Conservation (phyloP, 495 filamentous ascomycete genomes). For the Rhypophila decipiens region DNA sequence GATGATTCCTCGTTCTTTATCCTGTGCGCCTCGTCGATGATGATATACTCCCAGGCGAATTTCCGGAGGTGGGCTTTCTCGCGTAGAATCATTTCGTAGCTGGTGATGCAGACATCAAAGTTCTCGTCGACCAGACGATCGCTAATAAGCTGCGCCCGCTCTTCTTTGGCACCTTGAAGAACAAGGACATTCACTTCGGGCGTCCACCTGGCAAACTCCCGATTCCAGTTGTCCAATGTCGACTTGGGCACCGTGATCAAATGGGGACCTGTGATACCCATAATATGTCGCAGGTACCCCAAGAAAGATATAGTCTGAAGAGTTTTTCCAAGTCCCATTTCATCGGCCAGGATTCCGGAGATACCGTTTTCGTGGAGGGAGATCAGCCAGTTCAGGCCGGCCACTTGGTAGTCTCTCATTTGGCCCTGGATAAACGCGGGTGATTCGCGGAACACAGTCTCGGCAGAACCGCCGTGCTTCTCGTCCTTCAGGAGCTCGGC, state of each 20-base stretch:
- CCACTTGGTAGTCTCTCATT: conserved; percentile 95
- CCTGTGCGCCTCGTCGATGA: conserved; percentile 97
- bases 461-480: conserved; percentile 73
- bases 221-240: conserved; percentile 96
- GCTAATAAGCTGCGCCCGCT: conserved; percentile 80
- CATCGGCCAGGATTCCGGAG: conserved; percentile 93
- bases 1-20: conserved; percentile 99
- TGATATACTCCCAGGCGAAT: conserved; percentile 99
- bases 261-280: conserved; percentile 87
- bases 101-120: conserved; percentile 42
- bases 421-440: conserved; percentile 79
- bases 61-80: conserved; percentile 96
- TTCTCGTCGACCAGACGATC: conserved; percentile 83
- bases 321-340: conserved; percentile 96
- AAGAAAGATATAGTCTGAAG: conserved; percentile 86
- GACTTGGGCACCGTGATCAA: conserved; percentile 93
- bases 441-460: conserved; percentile 88
- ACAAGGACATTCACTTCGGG: conserved; percentile 93
- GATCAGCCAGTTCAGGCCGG: conserved; percentile 96
- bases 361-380: conserved; percentile 98
- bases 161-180: conserved; percentile 91
- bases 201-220: conserved; percentile 90
- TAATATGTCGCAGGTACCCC: conserved; percentile 86
- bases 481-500: conserved; percentile 91
- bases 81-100: conserved; percentile 57